These are phyloP conservation scores for Rhizopus delemar DNA, from an alignment of 371 early-diverging fungal species.

Conservation along the genomic window DNA sequence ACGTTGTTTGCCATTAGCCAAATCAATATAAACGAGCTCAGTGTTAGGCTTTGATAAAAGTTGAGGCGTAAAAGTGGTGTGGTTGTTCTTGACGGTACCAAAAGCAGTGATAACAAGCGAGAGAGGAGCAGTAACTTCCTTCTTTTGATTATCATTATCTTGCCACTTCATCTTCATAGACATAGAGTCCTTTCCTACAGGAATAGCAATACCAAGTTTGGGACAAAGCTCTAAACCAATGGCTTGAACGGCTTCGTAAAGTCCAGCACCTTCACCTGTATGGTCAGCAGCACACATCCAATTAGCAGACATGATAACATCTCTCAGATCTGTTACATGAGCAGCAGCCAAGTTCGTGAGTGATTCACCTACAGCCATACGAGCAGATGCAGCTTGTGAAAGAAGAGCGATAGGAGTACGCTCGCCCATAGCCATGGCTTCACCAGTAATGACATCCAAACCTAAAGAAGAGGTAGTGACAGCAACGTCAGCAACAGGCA, in stretches of 20 bases:
- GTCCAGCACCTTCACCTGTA: slow-evolving; percentile 87
- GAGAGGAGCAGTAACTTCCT: slow-evolving; percentile 84
- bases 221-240: slow-evolving; percentile 94
- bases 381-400: slow-evolving; percentile 84
- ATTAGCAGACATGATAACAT: slow-evolving; percentile 90
- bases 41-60: slow-evolving; percentile 59
- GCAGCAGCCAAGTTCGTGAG: slow-evolving; percentile 92
- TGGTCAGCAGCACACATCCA: slow-evolving; percentile 97
- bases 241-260: slow-evolving; percentile 93
- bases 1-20: slow-evolving; percentile 82
- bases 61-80: slow-evolving; percentile 88
- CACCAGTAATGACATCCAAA: slow-evolving; percentile 73
- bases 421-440: slow-evolving; percentile 98
- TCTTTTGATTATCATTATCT: slow-evolving; percentile 43
- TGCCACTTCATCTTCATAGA: slow-evolving; percentile 95
- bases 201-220: slow-evolving; percentile 87
- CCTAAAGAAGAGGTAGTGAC: slow-evolving; percentile 81
- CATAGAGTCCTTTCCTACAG: slow-evolving; percentile 98
- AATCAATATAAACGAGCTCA: slow-evolving; percentile 78
- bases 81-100: slow-evolving; percentile 80
- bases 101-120: slow-evolving; percentile 92
- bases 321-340: slow-evolving; percentile 65
- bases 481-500: slow-evolving; percentile 94
- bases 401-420: slow-evolving; percentile 88
- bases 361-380: slow-evolving; percentile 94